A percentile compares a stretch with the other conserved stretches of the same genome.
phyloP scores from a whole-genome alignment of 495 filamentous ascomycete genomes.

The Sordaria brevicollis region DNA sequence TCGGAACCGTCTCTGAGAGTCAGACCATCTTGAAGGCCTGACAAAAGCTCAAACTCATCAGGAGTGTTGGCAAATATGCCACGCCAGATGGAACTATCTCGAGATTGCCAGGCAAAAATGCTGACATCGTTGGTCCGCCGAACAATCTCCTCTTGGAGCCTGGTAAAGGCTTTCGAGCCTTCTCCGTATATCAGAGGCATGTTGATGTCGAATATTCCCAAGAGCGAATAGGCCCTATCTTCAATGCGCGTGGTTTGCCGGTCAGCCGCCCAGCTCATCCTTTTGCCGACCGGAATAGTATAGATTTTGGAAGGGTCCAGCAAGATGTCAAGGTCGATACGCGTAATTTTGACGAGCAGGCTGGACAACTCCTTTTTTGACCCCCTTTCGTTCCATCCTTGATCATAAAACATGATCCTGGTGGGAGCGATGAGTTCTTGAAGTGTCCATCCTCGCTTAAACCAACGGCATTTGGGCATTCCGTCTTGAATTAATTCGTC shows the following conservation, averaged over 20 bases:
- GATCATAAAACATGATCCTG: constrained; percentile 9
- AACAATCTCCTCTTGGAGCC: constrained; percentile 20
- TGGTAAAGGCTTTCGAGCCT: constrained; percentile 11
- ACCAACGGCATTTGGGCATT: constrained; percentile 17
- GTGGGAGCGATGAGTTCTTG: constrained; percentile 27
- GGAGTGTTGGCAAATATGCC: background rate
- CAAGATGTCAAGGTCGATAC: background rate
- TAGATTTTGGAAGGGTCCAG: background rate
- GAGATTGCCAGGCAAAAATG: constrained; percentile 10
- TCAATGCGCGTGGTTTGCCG: constrained; percentile 15
- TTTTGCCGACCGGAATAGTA: constrained; percentile 1
- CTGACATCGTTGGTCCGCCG: constrained; percentile 9
- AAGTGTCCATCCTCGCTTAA: constrained; percentile 26
- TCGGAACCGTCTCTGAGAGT: background rate
- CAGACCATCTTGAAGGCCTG: background rate
- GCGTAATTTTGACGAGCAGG: background rate
- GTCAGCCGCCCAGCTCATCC: constrained; percentile 25
- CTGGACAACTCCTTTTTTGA: background rate
- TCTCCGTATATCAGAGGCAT: constrained; percentile 23
- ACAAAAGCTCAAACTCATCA: background rate
- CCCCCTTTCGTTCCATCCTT: background rate
- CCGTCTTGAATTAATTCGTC: background rate
- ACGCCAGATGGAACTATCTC: background rate
- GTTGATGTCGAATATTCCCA: constrained; percentile 18
- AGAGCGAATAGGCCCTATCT: constrained; percentile 15